Percentiles rank a stretch among this genome's conserved stretches.
These are phyloP conservation scores for Termitomyces sp. DNA, from an alignment of 768 basidiomycete species.

Conservation along the genomic window DNA sequence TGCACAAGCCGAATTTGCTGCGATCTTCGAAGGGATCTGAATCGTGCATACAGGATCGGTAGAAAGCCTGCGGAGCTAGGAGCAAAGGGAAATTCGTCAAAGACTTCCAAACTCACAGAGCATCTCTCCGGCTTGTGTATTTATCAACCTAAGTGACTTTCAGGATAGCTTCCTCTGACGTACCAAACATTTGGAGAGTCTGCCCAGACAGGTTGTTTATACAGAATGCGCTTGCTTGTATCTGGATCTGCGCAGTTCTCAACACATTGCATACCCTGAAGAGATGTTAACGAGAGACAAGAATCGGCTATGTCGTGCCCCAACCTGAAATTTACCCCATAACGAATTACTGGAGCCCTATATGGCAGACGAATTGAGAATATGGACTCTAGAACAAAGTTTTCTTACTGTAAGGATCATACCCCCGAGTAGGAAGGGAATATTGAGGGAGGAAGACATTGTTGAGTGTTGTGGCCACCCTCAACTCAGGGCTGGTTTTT, in stretches of 20 bases:
- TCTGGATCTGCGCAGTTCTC: constrained; percentile 78
- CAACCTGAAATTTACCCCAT: constrained; percentile 79
- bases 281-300: neutral
- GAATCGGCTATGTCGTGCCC: constrained; percentile 9
- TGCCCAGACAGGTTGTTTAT: constrained; percentile 96
- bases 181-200: constrained; percentile 84
- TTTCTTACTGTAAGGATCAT: constrained; percentile 79
- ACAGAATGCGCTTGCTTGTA: constrained; percentile 58
- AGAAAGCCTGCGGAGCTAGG: constrained; percentile 89
- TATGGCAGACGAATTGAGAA: neutral
- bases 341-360: constrained; percentile 78
- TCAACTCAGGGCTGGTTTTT: neutral
- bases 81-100: constrained; percentile 9
- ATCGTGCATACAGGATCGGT: constrained; percentile 69
- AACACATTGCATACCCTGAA: constrained; percentile 95
- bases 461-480: neutral
- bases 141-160: constrained; percentile 15
- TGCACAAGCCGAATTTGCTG: constrained; percentile 51
- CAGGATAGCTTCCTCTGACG: constrained; percentile 23
- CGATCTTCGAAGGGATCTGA: constrained; percentile 38
- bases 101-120: constrained; percentile 55
- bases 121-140: constrained; percentile 81
- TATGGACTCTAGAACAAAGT: neutral
- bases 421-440: constrained; percentile 79
- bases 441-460: constrained; percentile 64